Conservation (phyloP, 2,329 filamentous ascomycete species). For the Diaporthe australafricana region DNA sequence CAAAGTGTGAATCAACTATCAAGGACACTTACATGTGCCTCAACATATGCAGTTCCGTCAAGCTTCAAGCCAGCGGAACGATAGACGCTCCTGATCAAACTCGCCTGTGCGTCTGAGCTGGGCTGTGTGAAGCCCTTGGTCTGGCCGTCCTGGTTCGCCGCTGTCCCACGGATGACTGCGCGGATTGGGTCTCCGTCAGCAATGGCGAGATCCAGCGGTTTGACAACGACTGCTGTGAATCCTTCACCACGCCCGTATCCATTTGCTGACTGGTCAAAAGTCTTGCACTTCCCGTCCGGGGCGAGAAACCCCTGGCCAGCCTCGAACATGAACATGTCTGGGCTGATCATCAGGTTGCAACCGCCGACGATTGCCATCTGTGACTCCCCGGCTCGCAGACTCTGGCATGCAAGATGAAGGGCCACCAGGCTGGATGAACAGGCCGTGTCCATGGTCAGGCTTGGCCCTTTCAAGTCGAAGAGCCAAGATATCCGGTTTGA, state of each 20-base stretch:
- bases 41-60: slow-evolving; percentile 39
- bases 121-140: slow-evolving; percentile 54
- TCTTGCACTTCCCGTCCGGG: slow-evolving; percentile 48
- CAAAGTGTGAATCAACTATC: neutral
- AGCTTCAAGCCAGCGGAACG: slow-evolving; percentile 28
- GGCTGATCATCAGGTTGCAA: slow-evolving; percentile 38
- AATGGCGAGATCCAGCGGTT: slow-evolving; percentile 54
- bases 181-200: slow-evolving; percentile 51
- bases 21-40: slow-evolving; percentile 37
- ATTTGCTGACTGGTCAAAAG: slow-evolving; percentile 47
- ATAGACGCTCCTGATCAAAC: slow-evolving; percentile 46
- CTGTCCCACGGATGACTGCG: slow-evolving; percentile 46
- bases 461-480: slow-evolving; percentile 52
- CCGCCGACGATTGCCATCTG: slow-evolving; percentile 12
- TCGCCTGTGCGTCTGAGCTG: slow-evolving; percentile 43
- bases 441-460: slow-evolving; percentile 52
- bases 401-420: slow-evolving; percentile 30
- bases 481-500: slow-evolving; percentile 56
- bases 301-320: slow-evolving; percentile 39
- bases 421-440: slow-evolving; percentile 45
- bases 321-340: slow-evolving; percentile 36
- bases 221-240: slow-evolving; percentile 51
- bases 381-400: neutral
- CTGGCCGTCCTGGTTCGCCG: slow-evolving; percentile 52
- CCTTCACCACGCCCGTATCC: slow-evolving; percentile 48